Base-by-base conservation (phyloP, 176 grass and related monocot species). In the Paspalum notatum region DNA sequence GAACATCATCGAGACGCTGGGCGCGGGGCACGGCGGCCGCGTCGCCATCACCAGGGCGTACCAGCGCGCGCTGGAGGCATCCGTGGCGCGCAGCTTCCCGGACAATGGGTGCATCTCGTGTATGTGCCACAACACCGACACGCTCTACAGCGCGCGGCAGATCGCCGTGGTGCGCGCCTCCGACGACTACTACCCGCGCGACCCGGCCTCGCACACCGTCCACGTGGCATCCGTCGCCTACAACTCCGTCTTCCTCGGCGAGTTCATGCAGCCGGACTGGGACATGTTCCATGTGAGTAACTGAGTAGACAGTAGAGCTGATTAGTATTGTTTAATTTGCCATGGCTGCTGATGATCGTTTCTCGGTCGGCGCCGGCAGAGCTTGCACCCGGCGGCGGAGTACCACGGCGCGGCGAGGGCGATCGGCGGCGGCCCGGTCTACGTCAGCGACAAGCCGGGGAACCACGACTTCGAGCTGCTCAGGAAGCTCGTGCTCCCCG, bases 231-330 rank as follows among this genome's bases (percentile, higher is more conserved):
- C 94, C 1, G 91, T 97, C 3, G 94, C 94, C 0, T 94, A 92
- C 71, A 97, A 97, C 82, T 74, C 91, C 17, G 70, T 97, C 14
- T 97, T 97, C 83, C 83, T 97, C 37, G 94, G 89, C 55, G 94
- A 97, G 56, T 92, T 97, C 85, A 92, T 97, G 94, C 87, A 94
- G 46, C 94, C 91, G 24, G 94, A 97, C 48, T 97, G 91, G 94
- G 94, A 97, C 76, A 97, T 97, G 94, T 97, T 97, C 61, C 94
- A 94, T 18, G 91, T 90, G 72, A 57, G n/a, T n/a, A n/a, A n/a
- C n/a, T n/a, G n/a, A n/a, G n/a, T n/a, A n/a, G n/a, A n/a, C n/a
- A n/a, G n/a, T n/a, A n/a, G n/a, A n/a, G n/a, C n/a, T n/a, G n/a
- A n/a, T n/a, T n/a, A n/a, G n/a, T n/a, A n/a, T n/a, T n/a, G n/a